phyloP scores from a whole-genome alignment of 2,329 filamentous ascomycete species.

The Aspergillus caelatus region DNA sequence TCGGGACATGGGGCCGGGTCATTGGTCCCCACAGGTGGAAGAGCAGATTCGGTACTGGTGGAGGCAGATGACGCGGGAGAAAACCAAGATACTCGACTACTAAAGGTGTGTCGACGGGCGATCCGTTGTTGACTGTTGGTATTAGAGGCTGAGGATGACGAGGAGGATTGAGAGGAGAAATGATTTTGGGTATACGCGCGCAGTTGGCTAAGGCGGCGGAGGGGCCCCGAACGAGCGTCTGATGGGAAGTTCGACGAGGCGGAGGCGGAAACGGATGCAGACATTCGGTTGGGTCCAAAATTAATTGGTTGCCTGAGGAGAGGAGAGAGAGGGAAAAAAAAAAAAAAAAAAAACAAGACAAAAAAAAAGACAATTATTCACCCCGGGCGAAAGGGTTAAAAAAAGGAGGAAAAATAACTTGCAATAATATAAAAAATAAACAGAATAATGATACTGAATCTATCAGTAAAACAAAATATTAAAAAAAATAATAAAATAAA shows the following conservation, averaged over 20 bases:
- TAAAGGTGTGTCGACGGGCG: constrained; percentile 38
- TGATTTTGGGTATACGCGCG: constrained; percentile 42
- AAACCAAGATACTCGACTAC: constrained; percentile 40
- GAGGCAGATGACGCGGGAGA: constrained; percentile 31
- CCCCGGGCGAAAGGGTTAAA: not conserved
- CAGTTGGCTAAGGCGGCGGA: constrained; percentile 46
- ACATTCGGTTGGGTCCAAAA: constrained; percentile 21
- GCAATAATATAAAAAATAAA: not conserved
- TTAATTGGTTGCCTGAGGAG: constrained; percentile 3
- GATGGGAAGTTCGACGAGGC: constrained; percentile 31
- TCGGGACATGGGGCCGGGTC: constrained; percentile 33
- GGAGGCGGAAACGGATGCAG: constrained; percentile 42
- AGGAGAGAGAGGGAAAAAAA: too few relatives aligned
- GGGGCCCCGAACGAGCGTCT: constrained; percentile 38
- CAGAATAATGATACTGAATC: not conserved
- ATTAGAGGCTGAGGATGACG: constrained; percentile 23
- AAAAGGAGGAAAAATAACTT: not conserved
- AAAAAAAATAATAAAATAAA: not conserved
- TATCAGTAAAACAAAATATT: not conserved
- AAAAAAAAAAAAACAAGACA: not conserved
- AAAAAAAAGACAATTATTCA: not conserved
- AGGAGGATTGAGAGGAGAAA: constrained; percentile 25
- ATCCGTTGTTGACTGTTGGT: constrained; percentile 31
- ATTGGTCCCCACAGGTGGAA: constrained; percentile 23
- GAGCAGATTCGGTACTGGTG: constrained; percentile 28